Conservation (phyloP, 2,329 filamentous ascomycete species). For the Calycina herbarum region DNA sequence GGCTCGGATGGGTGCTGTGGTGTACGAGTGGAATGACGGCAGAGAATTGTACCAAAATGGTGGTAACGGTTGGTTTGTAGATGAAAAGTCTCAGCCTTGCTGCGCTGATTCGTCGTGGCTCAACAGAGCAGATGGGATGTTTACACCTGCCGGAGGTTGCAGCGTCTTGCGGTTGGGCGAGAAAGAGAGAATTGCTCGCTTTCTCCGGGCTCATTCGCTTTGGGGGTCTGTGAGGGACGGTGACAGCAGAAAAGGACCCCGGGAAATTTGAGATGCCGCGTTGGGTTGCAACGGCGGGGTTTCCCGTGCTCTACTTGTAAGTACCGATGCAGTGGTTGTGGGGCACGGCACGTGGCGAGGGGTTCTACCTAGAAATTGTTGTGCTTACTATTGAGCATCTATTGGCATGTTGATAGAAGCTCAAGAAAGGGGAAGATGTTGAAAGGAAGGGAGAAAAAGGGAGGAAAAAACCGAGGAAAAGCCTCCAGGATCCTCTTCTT, state of each 20-base stretch:
- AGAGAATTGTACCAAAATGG: background rate
- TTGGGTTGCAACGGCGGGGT: background rate
- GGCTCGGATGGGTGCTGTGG: background rate
- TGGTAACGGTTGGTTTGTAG: background rate
- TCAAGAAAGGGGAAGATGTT: too few species aligned
- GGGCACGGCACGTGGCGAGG: background rate
- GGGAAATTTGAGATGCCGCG: background rate
- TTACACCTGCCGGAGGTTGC: too few species aligned
- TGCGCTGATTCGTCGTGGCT: background rate
- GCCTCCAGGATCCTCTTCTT: too few species aligned
- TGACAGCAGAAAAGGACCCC: background rate
- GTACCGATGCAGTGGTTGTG: background rate
- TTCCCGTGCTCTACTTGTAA: background rate
- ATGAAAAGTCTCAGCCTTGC: slow-evolving; percentile 4
- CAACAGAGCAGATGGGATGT: background rate
- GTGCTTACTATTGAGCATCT: background rate
- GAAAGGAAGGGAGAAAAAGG: too few species aligned
- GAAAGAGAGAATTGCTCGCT: background rate
- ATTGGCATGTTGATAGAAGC: background rate
- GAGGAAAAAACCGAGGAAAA: too few species aligned
- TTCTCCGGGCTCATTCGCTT: background rate
- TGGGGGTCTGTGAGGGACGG: background rate
- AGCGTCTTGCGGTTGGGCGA: background rate
- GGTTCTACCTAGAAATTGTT: background rate
- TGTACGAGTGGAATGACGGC: background rate